A percentile compares a stretch with the other conserved stretches of the same genome.
Evolutionary conservation across 2,329 filamentous ascomycete genomes (phyloP).

Genomic region (Curvularia hawaiiensis): DNA sequence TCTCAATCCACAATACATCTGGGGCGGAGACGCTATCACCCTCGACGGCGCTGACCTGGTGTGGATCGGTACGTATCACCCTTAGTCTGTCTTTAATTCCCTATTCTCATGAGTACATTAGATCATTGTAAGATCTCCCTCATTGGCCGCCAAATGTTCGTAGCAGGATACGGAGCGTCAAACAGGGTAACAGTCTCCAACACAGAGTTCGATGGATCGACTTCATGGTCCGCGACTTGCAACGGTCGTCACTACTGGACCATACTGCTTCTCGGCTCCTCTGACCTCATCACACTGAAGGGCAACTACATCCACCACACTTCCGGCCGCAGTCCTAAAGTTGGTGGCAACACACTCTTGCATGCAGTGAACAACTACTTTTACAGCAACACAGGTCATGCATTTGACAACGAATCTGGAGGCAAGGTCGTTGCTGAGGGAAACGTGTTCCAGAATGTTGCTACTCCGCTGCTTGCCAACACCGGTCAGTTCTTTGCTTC

Average conservation of each 20-base stretch:
- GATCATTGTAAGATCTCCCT: constrained; percentile 55
- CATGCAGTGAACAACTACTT: constrained; percentile 69
- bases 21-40: constrained; percentile 45
- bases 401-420: constrained; percentile 56
- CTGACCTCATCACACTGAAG: constrained; percentile 63
- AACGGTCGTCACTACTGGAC: constrained; percentile 65
- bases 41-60: constrained; percentile 33
- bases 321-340: constrained; percentile 62
- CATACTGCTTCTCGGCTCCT: constrained; percentile 61
- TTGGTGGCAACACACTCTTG: constrained; percentile 60
- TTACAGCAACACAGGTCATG: constrained; percentile 61
- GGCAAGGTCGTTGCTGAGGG: constrained; percentile 59
- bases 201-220: constrained; percentile 62
- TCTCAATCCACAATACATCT: constrained; percentile 45
- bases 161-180: constrained; percentile 60
- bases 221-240: constrained; percentile 62
- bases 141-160: constrained; percentile 65
- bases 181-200: constrained; percentile 66
- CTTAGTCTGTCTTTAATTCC: background rate
- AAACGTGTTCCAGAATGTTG: constrained; percentile 63
- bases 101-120: constrained; percentile 1
- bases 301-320: constrained; percentile 66
- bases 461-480: constrained; percentile 49
- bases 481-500: constrained; percentile 49
- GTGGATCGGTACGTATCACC: constrained; percentile 7